Evolutionary conservation across 2,329 filamentous ascomycete species (phyloP).

Genomic region (Hypoxylon sp.): DNA sequence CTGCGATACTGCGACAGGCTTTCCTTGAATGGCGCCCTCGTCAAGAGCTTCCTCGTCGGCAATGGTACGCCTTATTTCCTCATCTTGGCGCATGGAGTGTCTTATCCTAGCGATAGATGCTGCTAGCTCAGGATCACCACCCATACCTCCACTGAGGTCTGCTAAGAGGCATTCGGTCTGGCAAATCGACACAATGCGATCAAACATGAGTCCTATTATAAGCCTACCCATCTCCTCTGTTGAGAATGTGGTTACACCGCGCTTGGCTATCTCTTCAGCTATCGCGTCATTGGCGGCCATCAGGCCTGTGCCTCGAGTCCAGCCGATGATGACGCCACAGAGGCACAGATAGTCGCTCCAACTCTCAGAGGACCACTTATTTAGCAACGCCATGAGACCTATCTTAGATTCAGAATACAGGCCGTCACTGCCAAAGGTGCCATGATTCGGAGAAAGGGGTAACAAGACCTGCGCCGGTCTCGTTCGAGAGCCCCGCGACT

Average conservation of each 20-base stretch:
- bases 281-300: slow-evolving; percentile 61
- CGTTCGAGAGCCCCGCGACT: slow-evolving; percentile 48
- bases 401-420: slow-evolving; percentile 63
- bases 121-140: slow-evolving; percentile 50
- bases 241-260: slow-evolving; percentile 59
- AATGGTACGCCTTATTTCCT: slow-evolving; percentile 37
- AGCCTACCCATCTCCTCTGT: slow-evolving; percentile 60
- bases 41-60: slow-evolving; percentile 43
- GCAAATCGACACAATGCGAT: slow-evolving; percentile 51
- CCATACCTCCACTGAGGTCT: slow-evolving; percentile 59
- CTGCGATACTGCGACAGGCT: slow-evolving; percentile 12
- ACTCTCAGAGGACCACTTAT: slow-evolving; percentile 55
- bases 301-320: slow-evolving; percentile 61
- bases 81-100: slow-evolving; percentile 38
- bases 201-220: slow-evolving; percentile 56
- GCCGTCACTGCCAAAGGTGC: slow-evolving; percentile 60
- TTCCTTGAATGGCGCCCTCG: slow-evolving; percentile 27
- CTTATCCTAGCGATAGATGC: slow-evolving; percentile 65
- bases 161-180: slow-evolving; percentile 57
- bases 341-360: slow-evolving; percentile 59
- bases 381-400: slow-evolving; percentile 56
- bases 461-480: slow-evolving; percentile 59
- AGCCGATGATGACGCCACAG: slow-evolving; percentile 61
- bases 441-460: slow-evolving; percentile 62
- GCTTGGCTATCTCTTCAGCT: slow-evolving; percentile 57